phyloP scores from a whole-genome alignment of 225 moss, liverwort and hornwort genomes.

The Anthoceros angustus region DNA sequence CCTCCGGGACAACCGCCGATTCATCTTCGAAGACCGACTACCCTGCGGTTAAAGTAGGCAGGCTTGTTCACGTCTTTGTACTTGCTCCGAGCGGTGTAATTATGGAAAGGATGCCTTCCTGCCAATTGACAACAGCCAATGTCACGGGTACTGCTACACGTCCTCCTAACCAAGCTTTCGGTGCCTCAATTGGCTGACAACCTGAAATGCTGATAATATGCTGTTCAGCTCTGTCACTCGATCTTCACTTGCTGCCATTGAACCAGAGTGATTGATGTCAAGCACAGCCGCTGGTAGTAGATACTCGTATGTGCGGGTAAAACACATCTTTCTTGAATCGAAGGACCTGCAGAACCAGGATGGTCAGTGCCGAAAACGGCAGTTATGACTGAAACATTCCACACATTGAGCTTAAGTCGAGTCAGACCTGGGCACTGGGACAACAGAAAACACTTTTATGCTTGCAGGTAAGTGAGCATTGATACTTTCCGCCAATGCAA shows the following conservation, averaged over 20 bases:
- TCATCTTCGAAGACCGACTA: neutral
- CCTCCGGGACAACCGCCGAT: neutral
- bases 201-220: constrained; percentile 54
- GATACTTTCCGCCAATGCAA: constrained; percentile 52
- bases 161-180: too few relatives aligned
- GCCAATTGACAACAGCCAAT: constrained; percentile 3
- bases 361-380: neutral
- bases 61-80: constrained; percentile 44
- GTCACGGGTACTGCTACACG: too few relatives aligned
- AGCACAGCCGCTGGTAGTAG: constrained; percentile 63
- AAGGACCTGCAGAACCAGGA: constrained; percentile 48
- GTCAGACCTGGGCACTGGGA: constrained; percentile 77
- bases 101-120: constrained; percentile 89
- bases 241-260: constrained; percentile 24
- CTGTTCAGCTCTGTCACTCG: constrained; percentile 43
- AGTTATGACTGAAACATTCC: neutral
- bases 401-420: constrained; percentile 1
- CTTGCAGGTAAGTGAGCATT: constrained; percentile 62
- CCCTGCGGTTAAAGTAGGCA: neutral
- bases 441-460: constrained; percentile 70
- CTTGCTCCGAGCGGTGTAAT: constrained; percentile 66
- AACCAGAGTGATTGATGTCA: constrained; percentile 28
- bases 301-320: constrained; percentile 69
- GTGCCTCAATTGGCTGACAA: constrained; percentile 7
- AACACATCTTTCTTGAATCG: constrained; percentile 77